Evolutionary conservation across 495 filamentous ascomycete genomes (phyloP), one percentile per base, ranked within the genome.

Genomic region (Viridothelium virens): DNA sequence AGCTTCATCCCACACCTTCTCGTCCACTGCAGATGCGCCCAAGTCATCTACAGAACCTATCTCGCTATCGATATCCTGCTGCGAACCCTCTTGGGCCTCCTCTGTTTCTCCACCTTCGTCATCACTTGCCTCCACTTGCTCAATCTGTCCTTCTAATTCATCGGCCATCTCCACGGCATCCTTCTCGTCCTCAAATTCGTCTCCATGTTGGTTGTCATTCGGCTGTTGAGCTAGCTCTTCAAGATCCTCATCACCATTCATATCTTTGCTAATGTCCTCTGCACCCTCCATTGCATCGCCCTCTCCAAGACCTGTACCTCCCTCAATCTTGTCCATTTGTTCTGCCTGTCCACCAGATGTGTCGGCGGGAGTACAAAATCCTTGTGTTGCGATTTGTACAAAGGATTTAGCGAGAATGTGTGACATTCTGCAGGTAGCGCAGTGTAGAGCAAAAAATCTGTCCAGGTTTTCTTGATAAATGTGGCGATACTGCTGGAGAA

Each of bases 241-340:
- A 12, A 99, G 75, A 75, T 97, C 91, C 76, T 99, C 95, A 67
- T 97, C 93, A 59, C 91, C 87, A 67, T 89, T 84, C 61, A 99
- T 87, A 73, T 97, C 93, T 70, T 97, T 96, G 77, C 92, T 96
- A 65, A 99, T 97, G 78, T 99, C 92, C 72, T 97, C 91, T 1
- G 87, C 91, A 34, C 92, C 95, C 71, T 96, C 89, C 53, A 36
- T 59, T 44, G 67, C 70, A 6, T 70, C 68, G 12, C 92, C 93
- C 65, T 96, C 93, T 38, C 94, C 95, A n/a, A 99, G 84, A 34
- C 95, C 95, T 3, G 92, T 97, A n/a, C 95, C 95, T 62, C 82
- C 84, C 74, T 99, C 92, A 48, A 96, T 79, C 69, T 92, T 85
- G 5, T 91, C 89, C 68, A 88, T 83, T 44, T 85, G 83, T 34